Conservation (phyloP, 2,329 filamentous ascomycete species). For the Pezicula radicicola region DNA sequence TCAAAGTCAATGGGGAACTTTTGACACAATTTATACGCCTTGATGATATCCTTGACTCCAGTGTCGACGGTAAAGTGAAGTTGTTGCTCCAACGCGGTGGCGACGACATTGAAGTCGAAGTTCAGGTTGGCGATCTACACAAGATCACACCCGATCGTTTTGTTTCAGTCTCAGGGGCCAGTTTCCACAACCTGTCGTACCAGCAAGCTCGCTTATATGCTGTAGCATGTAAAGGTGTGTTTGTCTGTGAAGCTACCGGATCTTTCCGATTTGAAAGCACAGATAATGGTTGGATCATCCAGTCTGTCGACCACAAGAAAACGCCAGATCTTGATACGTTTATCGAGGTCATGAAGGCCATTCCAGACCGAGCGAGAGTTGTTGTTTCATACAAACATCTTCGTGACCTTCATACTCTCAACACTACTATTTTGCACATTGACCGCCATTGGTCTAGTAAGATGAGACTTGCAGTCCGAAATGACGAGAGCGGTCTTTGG, state of each 20-base stretch:
- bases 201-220: constrained; percentile 96
- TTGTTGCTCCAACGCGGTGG: constrained; percentile 87
- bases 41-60: constrained; percentile 88
- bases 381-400: constrained; percentile 96
- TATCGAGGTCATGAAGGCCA: constrained; percentile 83
- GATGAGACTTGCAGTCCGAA: constrained; percentile 89
- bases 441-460: constrained; percentile 95
- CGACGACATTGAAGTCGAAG: constrained; percentile 78
- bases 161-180: constrained; percentile 87
- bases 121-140: constrained; percentile 86
- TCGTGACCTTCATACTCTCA: constrained; percentile 87
- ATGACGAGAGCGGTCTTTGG: constrained; percentile 88
- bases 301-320: constrained; percentile 87
- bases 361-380: constrained; percentile 79
- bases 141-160: constrained; percentile 94
- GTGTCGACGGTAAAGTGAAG: constrained; percentile 73
- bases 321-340: constrained; percentile 86
- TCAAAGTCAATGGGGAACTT: constrained; percentile 91
- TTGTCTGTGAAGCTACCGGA: constrained; percentile 89
- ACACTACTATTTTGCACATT: constrained; percentile 87
- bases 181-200: constrained; percentile 95
- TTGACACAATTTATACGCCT: constrained; percentile 90
- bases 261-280: constrained; percentile 93
- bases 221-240: constrained; percentile 88
- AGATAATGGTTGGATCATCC: constrained; percentile 89